Evolutionary conservation across 176 grass and related monocot genomes (phyloP), one percentile per base, ranked within the genome.

Genomic region (Otatea glauca): DNA sequence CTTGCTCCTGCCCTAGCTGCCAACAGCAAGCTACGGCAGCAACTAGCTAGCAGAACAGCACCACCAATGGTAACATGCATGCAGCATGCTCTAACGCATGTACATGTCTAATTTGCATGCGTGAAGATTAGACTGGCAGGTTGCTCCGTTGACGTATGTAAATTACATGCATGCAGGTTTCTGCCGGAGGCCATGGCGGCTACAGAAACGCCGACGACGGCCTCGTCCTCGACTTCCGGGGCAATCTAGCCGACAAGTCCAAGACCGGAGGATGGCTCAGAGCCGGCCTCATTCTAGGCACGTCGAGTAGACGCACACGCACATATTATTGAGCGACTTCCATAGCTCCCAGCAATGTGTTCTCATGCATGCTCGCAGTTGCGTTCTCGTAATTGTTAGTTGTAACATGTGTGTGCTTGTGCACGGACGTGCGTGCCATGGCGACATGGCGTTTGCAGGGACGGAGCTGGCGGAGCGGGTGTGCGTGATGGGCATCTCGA

Each of bases 401-500:
- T 54, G 17, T 20, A 7, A 13, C 14, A 5, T 45, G 9, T 3
- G 43, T 11, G 16, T 50, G 1, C 49, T 14, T 1, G 14, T 50
- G 34, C 51, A 58, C 38, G 5, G 1, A 77, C 5, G 4, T 62
- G 61, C n/a, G 17, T 45, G 43, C 4, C 13, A 55, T 17, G 8
- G 75, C 5, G 7, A 37, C 4, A 37, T 37, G 35, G 35, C 35
- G 35, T 37, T 42, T 62, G 5, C 74, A 92, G 87, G 80, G n/a
- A 43, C 80, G 68, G 88, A 92, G 74, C 24, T 90, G 41, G 61
- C 91, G 50, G 91, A 92, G 87, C 89, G 92, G 34, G 60, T 93
- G 68, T 88, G 85, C 34, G 92, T 93, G 83, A 81, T 93, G 72
- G 92, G 88, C 54, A 88, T 93, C 85, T 84, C 92, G 25, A 91